Percentiles rank a stretch among this genome's conserved stretches.
These are phyloP conservation scores for Plectosphaerella plurivora DNA, from an alignment of 2,329 filamentous ascomycete species.

Conservation along the genomic window DNA sequence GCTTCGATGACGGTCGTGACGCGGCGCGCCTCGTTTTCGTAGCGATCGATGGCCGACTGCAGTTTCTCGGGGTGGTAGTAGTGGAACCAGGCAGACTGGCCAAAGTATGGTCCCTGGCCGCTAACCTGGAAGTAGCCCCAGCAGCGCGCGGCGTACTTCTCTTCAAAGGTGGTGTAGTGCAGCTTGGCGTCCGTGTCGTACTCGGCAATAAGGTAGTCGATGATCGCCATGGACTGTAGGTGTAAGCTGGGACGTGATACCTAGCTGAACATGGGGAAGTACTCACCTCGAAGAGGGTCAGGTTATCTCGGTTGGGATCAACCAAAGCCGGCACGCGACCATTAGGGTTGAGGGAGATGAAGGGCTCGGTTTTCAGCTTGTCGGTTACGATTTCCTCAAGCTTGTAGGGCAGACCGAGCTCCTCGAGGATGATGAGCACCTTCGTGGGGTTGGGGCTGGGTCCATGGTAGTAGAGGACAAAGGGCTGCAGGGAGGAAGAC, in stretches of 20 bases:
- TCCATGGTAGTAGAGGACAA: neutral
- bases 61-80: conserved; percentile 19
- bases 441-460: conserved; percentile 24
- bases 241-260: conserved; percentile 6
- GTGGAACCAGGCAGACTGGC: conserved; percentile 32
- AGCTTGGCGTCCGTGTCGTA: conserved; percentile 22
- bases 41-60: conserved; percentile 23
- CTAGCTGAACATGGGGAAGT: no score
- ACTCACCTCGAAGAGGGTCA: conserved; percentile 20
- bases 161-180: conserved; percentile 15
- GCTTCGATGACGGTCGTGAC: conserved; percentile 24
- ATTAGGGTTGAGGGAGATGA: conserved; percentile 26
- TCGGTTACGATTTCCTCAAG: conserved; percentile 12
- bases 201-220: conserved; percentile 23
- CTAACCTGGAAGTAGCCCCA: conserved; percentile 7
- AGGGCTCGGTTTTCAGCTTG: conserved; percentile 17
- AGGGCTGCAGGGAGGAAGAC: neutral
- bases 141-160: conserved; percentile 17
- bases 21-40: conserved; percentile 21
- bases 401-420: conserved; percentile 29
- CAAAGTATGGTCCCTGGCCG: conserved; percentile 35
- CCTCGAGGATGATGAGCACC: conserved; percentile 28
- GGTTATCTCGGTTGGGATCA: conserved; percentile 25
- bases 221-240: conserved; percentile 22
- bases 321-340: conserved; percentile 26